Base-by-base conservation (phyloP, 129 eudicot species). In the Pittosporum tobira region DNA sequence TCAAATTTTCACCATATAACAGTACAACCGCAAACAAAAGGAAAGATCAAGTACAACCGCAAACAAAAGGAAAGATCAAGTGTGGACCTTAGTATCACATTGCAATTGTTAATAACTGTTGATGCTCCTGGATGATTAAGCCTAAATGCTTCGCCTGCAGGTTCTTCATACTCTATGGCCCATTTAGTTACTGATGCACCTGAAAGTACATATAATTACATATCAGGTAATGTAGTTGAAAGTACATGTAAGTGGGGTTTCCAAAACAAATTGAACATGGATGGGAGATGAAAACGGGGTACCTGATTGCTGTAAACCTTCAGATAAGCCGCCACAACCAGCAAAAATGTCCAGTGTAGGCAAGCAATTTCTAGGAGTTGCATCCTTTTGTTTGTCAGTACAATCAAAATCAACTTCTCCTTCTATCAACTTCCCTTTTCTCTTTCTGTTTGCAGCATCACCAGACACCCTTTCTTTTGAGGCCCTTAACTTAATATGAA, bases 271-370 rank as follows among this genome's bases (percentile, higher is more conserved):
- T 34, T 34, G 40, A 34, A 34, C 40, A n/a, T 34, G 7, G 40
- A 6, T 34, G 10, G 40, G 40, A 8, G 40, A 9, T 34, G 40
- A 9, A 34, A 34, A 34, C 16, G 21, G 20, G 9, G 43, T 73
- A 62, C 94, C 94, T 29, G 94, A 76, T 51, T 63, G 71, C 60
- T 73, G 69, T 53, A 84, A 70, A 19, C 94, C 94, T 61, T 76
- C 84, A 6, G 94, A 84, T 43, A 84, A 55, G 63, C 94, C 94
- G 29, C 94, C 94, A 48, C 94, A 84, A 42, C 94, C 94, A 73
- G 94, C 83, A 79, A 84, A 84, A 5, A 84, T 84, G 59, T 84
- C 94, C 18, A 84, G 49, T 12, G 94, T 84, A 19, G 79, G 73
- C 71, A 84, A 63, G 26, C 72, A 62, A 4, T 63, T 60, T 23